Conservation (phyloP, 2,329 filamentous ascomycete genomes). For the Sarocladiaceae sp. region DNA sequence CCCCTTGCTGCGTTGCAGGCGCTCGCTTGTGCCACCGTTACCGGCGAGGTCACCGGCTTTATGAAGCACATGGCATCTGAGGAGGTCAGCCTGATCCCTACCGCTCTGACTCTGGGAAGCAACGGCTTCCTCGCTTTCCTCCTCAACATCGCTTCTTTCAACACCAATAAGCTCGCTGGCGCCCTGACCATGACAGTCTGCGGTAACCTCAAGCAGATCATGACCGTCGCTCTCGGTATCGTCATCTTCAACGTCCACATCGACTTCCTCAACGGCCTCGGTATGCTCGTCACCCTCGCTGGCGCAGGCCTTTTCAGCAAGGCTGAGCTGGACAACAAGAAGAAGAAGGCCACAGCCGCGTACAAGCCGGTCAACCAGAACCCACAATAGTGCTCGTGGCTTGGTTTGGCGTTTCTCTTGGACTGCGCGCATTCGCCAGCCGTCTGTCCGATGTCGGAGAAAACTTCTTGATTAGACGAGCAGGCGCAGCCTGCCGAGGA, state of each 20-base stretch:
- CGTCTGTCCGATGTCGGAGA: not conserved
- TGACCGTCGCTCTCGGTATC: constrained; percentile 52
- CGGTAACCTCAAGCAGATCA: constrained; percentile 54
- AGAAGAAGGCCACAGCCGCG: constrained; percentile 22
- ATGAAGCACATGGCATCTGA: constrained; percentile 28
- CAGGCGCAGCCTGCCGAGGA: not conserved
- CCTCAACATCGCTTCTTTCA: constrained; percentile 54
- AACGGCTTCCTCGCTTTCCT: constrained; percentile 52
- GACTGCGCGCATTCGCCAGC: not conserved
- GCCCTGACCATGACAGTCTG: constrained; percentile 57
- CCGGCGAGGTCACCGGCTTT: constrained; percentile 47
- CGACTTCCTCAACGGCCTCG: constrained; percentile 49
- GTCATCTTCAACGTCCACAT: constrained; percentile 47
- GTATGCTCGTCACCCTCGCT: constrained; percentile 49
- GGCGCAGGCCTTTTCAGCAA: constrained; percentile 56
- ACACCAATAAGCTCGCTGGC: constrained; percentile 53
- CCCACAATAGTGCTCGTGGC: constrained; percentile 1
- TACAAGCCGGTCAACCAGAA: constrained; percentile 34
- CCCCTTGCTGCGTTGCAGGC: constrained; percentile 56
- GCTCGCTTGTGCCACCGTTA: constrained; percentile 44
- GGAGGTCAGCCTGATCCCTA: constrained; percentile 29
- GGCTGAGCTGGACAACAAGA: constrained; percentile 49
- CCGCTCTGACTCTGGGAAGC: constrained; percentile 38
- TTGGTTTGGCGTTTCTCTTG: not conserved
- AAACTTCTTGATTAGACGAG: not conserved